Percentiles rank a stretch among this genome's conserved stretches.
Conservation (phyloP, 768 basidiomycete species). For the Boletus reticulatus region DNA sequence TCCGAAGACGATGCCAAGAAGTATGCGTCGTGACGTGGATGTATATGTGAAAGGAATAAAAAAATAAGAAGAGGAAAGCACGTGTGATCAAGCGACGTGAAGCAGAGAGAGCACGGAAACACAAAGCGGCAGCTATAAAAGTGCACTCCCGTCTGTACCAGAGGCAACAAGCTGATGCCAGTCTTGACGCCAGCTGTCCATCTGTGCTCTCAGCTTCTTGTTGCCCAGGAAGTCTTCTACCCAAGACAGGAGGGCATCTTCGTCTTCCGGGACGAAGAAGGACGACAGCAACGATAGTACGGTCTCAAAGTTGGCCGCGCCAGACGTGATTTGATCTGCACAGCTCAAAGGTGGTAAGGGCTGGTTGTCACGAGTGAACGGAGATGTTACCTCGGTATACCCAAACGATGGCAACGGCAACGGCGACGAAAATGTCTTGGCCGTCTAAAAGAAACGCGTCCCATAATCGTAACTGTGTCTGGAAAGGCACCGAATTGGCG, state of each 20-base stretch:
- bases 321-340: conserved; percentile 80
- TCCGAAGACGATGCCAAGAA: conserved; percentile 16
- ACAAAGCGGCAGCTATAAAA: conserved; percentile 42
- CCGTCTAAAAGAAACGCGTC: conserved; percentile 93
- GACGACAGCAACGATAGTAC: conserved; percentile 89
- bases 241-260: conserved; percentile 81
- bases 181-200: conserved; percentile 74
- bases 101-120: not conserved
- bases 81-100: conserved; percentile 2
- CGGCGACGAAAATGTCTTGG: conserved; percentile 80
- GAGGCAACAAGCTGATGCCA: conserved; percentile 71
- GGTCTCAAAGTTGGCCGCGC: conserved; percentile 84
- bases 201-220: conserved; percentile 66
- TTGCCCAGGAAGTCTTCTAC: conserved; percentile 58
- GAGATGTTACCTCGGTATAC: conserved; percentile 69
- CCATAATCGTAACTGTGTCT: conserved; percentile 92
- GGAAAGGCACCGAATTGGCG: conserved; percentile 92
- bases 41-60: conserved; percentile 27
- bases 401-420: conserved; percentile 89
- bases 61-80: not conserved
- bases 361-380: not conserved
- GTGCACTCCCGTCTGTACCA: conserved; percentile 59
- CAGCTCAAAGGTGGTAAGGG: conserved; percentile 1
- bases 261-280: conserved; percentile 92
- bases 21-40: conserved; percentile 14